Evolutionary conservation across 2,329 filamentous ascomycete species (phyloP).

Genomic region (Penicillium sclerotiorum): DNA sequence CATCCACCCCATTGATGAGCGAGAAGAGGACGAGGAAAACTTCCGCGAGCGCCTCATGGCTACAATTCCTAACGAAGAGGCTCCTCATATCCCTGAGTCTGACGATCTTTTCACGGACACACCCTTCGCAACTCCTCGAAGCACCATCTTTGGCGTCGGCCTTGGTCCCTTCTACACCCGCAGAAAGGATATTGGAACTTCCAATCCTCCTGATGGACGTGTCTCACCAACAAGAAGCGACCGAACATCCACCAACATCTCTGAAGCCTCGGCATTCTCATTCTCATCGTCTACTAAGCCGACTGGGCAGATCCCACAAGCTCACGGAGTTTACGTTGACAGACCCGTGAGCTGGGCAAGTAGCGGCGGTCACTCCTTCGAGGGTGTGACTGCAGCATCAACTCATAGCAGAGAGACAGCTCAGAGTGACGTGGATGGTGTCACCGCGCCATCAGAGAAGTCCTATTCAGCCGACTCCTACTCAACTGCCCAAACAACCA

Average conservation of each 20-base stretch:
- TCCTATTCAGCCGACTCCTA: slow-evolving; percentile 53
- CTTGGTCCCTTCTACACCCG: slow-evolving; percentile 26
- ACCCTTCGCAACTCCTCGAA: slow-evolving; percentile 28
- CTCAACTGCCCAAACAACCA: slow-evolving; percentile 53
- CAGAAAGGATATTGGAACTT: slow-evolving; percentile 18
- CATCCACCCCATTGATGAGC: slow-evolving; percentile 66
- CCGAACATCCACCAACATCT: slow-evolving; percentile 59
- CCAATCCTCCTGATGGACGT: slow-evolving; percentile 32
- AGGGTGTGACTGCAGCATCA: slow-evolving; percentile 26
- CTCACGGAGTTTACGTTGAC: slow-evolving; percentile 22
- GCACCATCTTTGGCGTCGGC: slow-evolving; percentile 28
- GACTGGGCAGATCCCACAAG: slow-evolving; percentile 18
- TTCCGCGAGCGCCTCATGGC: slow-evolving; percentile 26
- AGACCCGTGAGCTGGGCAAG: slow-evolving; percentile 26
- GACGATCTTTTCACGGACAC: slow-evolving; percentile 33
- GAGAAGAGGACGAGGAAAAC: slow-evolving; percentile 59
- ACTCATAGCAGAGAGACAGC: slow-evolving; percentile 23
- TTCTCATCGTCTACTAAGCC: slow-evolving; percentile 39
- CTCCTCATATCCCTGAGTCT: slow-evolving; percentile 9
- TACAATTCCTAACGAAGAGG: slow-evolving; percentile 17
- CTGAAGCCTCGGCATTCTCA: slow-evolving; percentile 54
- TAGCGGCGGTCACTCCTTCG: slow-evolving; percentile 29
- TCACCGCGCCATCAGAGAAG: slow-evolving; percentile 36
- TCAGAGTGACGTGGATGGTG: slow-evolving; percentile 28
- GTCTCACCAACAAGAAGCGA: slow-evolving; percentile 56